Percentiles rank a stretch among this genome's conserved stretches.
Evolutionary conservation across 148 eudicot species (phyloP).

Genomic region (Euryodendron excelsum): DNA sequence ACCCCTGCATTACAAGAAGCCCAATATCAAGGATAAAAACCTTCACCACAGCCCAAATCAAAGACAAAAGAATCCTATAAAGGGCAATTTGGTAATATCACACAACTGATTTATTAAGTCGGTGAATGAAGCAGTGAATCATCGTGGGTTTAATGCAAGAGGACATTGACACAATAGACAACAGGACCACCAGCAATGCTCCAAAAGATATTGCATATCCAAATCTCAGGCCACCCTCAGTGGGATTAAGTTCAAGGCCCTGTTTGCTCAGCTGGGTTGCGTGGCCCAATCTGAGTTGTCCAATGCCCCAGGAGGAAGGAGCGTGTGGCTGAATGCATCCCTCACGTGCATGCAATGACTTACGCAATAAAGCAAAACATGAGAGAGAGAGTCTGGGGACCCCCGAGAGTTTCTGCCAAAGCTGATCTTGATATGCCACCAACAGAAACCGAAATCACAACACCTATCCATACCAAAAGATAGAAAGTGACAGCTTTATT

Average conservation of each 20-base stretch:
- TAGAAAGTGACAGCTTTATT: constrained; percentile 1
- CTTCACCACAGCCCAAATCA: no score
- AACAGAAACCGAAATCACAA: constrained; percentile 18
- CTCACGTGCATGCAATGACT: constrained; percentile 28
- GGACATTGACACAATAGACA: not conserved
- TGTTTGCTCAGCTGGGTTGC: not conserved
- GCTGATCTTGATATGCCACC: constrained; percentile 34
- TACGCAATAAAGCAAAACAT: not conserved
- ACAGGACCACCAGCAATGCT: not conserved
- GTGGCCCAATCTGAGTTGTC: constrained; percentile 23
- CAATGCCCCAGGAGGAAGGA: constrained; percentile 10
- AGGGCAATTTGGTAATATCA: no score
- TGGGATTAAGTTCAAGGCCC: not conserved
- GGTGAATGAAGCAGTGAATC: not conserved
- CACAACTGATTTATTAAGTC: not conserved
- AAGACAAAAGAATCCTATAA: no score
- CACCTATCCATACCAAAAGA: not conserved
- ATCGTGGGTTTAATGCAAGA: no score
- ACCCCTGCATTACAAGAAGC: no score
- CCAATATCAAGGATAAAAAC: no score
- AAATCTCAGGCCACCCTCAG: not conserved
- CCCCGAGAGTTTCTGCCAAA: constrained; percentile 13
- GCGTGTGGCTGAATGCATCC: constrained; percentile 18
- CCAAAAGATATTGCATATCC: constrained; percentile 5
- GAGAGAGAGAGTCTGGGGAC: not conserved